Percentiles rank a stretch among this genome's conserved stretches.
Conservation (phyloP, 116 monocot genomes). For the Trichopus zeylanicus region DNA sequence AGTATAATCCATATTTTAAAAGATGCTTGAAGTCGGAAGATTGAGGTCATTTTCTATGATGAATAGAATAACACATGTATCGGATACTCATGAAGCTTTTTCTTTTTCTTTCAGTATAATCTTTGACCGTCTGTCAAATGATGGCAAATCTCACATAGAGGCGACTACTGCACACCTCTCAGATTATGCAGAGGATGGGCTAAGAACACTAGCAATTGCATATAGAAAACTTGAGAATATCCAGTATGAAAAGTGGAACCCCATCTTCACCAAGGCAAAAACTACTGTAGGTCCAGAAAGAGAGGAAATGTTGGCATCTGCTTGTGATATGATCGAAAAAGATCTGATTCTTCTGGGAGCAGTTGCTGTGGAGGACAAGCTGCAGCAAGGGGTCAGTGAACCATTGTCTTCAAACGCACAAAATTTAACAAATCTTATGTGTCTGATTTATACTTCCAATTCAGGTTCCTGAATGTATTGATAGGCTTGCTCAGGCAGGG, state of each 20-base stretch:
- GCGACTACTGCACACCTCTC: conserved; percentile 12
- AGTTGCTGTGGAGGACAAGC: conserved; percentile 22
- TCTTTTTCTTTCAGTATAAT: conserved; percentile 16
- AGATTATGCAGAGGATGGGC: conserved; percentile 21
- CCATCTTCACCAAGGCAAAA: conserved; percentile 16
- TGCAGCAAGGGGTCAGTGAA: conserved; percentile 21
- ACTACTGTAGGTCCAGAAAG: conserved; percentile 19
- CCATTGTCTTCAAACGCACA: not conserved
- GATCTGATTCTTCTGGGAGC: conserved; percentile 24
- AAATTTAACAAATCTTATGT: too few relatives aligned
- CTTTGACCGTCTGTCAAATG: conserved; percentile 10
- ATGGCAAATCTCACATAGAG: conserved; percentile 5
- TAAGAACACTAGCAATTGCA: conserved; percentile 20
- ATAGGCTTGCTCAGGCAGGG: conserved; percentile 25
- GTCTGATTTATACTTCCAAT: not conserved
- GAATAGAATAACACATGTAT: too few relatives aligned
- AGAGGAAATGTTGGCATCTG: conserved; percentile 7
- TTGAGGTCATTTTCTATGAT: too few relatives aligned
- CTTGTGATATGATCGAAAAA: conserved; percentile 22
- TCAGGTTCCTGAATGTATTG: conserved; percentile 28
- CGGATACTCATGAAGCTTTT: too few relatives aligned
- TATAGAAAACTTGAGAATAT: conserved; percentile 9
- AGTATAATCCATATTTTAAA: too few relatives aligned
- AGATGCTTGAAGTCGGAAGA: too few relatives aligned
- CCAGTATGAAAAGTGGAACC: conserved; percentile 15